Evolutionary conservation across 306 rosid genomes (phyloP).

Genomic region (Sesbania bispinosa): DNA sequence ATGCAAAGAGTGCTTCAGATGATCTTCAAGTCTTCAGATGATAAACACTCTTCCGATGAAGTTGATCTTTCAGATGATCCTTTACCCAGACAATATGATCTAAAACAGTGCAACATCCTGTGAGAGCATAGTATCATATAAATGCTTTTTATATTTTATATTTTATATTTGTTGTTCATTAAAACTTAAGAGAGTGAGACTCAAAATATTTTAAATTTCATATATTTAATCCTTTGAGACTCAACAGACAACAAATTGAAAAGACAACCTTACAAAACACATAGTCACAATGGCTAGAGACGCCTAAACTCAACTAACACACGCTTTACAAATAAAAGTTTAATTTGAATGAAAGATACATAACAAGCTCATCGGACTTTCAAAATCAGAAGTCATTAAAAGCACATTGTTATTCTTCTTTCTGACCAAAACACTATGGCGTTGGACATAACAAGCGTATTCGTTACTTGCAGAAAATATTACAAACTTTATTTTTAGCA

Average conservation of each 20-base stretch:
- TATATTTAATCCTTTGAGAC: too few relatives aligned
- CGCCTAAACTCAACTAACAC: neutral
- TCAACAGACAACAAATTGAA: neutral
- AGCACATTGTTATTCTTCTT: conserved; percentile 47
- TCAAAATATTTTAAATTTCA: too few relatives aligned
- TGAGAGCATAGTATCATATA: too few relatives aligned
- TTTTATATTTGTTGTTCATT: too few relatives aligned
- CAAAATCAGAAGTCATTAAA: conserved; percentile 62
- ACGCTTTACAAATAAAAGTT: neutral
- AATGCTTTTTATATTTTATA: too few relatives aligned
- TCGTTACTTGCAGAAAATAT: neutral
- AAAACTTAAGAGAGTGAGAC: too few relatives aligned
- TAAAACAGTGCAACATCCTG: too few relatives aligned
- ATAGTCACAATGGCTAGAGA: neutral
- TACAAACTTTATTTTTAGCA: neutral
- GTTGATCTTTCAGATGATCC: too few relatives aligned
- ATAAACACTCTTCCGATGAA: too few relatives aligned
- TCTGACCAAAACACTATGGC: conserved; percentile 67
- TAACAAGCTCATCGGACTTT: conserved; percentile 47
- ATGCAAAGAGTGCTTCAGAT: too few relatives aligned
- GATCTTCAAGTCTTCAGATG: too few relatives aligned
- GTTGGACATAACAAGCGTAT: neutral
- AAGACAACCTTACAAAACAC: neutral
- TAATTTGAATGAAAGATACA: neutral
- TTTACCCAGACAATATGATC: too few relatives aligned